A percentile compares a stretch with the other conserved stretches of the same genome.
Evolutionary conservation across 2,329 filamentous ascomycete genomes (phyloP).

Genomic region (Dissoconium aciculare): DNA sequence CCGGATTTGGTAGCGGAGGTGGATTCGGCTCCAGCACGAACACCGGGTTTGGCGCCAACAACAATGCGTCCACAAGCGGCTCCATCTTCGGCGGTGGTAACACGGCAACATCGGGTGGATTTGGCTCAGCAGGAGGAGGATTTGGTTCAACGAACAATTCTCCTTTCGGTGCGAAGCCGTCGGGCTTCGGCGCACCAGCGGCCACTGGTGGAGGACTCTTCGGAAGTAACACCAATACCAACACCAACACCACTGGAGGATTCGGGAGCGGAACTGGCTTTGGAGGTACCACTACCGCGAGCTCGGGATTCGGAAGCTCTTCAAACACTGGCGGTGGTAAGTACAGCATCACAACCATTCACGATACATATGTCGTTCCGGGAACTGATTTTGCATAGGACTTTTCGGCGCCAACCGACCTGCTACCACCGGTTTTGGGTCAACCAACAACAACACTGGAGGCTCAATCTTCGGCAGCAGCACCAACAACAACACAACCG

Average conservation of each 20-base stretch:
- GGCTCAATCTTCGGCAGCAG: constrained; percentile 25
- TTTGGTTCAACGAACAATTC: constrained; percentile 5
- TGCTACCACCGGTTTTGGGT: constrained; percentile 33
- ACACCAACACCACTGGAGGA: constrained; percentile 13
- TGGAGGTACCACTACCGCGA: constrained; percentile 10
- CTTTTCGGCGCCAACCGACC: constrained; percentile 25
- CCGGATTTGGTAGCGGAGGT: constrained; percentile 9
- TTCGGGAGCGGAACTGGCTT: constrained; percentile 13
- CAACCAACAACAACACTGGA: constrained; percentile 27
- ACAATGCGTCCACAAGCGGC: constrained; percentile 13
- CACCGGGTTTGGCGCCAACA: constrained; percentile 12
- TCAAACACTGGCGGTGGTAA: constrained; percentile 27
- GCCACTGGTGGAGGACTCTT: constrained; percentile 21
- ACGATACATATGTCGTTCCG: constrained; percentile 21
- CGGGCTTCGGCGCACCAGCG: constrained; percentile 12
- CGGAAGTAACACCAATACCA: constrained; percentile 15
- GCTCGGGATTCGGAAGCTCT: constrained; percentile 12
- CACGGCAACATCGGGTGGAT: constrained; percentile 16
- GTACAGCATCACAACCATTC: constrained; percentile 25
- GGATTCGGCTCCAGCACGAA: constrained; percentile 14
- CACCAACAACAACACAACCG: constrained; percentile 27
- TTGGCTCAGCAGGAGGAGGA: constrained; percentile 12
- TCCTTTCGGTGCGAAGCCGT: constrained; percentile 11
- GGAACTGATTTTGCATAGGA: no score
- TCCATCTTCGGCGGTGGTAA: constrained; percentile 16